Conservation (phyloP, 805 yeast genomes). For the Cyberlindnera bimundalis region DNA sequence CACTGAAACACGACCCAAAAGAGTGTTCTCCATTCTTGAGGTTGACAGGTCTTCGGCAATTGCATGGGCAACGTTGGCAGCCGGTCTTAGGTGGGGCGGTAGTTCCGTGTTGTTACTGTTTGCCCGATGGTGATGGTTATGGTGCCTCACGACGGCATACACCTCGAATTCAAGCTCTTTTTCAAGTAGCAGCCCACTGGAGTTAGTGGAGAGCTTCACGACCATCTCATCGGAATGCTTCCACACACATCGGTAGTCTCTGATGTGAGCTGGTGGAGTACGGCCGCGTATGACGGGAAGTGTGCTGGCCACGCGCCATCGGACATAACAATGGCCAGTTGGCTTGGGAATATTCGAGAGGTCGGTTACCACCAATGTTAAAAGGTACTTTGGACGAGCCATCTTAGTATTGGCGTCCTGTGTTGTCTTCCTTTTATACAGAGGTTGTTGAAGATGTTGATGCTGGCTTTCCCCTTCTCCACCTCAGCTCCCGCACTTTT, state of each 20-base stretch:
- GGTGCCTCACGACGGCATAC: constrained; percentile 33
- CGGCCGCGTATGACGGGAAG: constrained; percentile 38
- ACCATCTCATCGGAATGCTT: constrained; percentile 34
- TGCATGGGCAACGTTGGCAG: constrained; percentile 3
- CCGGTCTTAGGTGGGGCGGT: constrained; percentile 4
- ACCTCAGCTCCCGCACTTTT: too few species aligned
- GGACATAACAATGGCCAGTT: constrained; percentile 62
- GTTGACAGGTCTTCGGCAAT: constrained; percentile 9
- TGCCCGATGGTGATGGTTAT: constrained; percentile 15
- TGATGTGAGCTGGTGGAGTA: constrained; percentile 43
- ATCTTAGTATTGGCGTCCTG: not conserved
- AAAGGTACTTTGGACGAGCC: constrained; percentile 55
- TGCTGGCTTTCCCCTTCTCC: too few species aligned
- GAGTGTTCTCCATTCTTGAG: constrained; percentile 31
- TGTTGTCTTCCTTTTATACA: too few species aligned
- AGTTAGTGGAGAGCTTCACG: constrained; percentile 39
- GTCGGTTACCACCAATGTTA: constrained; percentile 58
- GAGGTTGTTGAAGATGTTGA: too few species aligned
- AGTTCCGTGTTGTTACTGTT: constrained; percentile 8
- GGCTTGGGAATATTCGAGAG: constrained; percentile 83
- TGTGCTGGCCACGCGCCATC: constrained; percentile 58
- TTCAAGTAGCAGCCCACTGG: constrained; percentile 32
- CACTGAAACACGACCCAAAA: constrained; percentile 63
- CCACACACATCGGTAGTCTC: constrained; percentile 53
- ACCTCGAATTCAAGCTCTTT: constrained; percentile 41